Conservation (phyloP, 2,329 filamentous ascomycete genomes). For the Pestalotiopsis sp. region DNA sequence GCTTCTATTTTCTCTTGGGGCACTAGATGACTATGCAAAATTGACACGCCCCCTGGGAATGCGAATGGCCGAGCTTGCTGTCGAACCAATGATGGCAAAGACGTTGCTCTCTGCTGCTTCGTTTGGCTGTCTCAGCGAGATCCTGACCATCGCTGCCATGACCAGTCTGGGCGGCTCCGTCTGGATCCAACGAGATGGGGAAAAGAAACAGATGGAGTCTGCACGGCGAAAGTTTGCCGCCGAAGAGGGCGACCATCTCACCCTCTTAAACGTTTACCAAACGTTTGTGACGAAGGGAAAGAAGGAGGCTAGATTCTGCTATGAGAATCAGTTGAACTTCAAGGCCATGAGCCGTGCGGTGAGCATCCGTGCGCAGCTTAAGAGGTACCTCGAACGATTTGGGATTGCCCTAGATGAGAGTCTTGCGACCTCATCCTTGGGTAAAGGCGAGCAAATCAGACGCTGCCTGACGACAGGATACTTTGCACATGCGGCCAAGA, state of each 20-base stretch:
- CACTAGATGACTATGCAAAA: constrained; percentile 86
- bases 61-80: constrained; percentile 89
- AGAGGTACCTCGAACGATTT: constrained; percentile 84
- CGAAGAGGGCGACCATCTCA: constrained; percentile 92
- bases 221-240: constrained; percentile 82
- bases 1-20: constrained; percentile 82
- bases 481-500: constrained; percentile 90
- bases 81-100: constrained; percentile 96
- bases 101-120: constrained; percentile 74
- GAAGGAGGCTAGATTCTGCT: constrained; percentile 85
- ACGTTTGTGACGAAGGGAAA: constrained; percentile 82
- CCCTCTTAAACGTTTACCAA: constrained; percentile 90
- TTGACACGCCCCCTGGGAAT: constrained; percentile 86
- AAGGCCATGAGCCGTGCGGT: constrained; percentile 81
- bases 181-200: constrained; percentile 80
- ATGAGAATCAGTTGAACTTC: constrained; percentile 84
- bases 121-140: constrained; percentile 81
- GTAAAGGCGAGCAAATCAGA: constrained; percentile 72
- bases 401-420: constrained; percentile 71
- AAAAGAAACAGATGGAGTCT: constrained; percentile 74
- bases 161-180: constrained; percentile 80
- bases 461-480: constrained; percentile 87
- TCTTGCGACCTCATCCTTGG: constrained; percentile 41
- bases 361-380: constrained; percentile 83
- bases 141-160: constrained; percentile 94